Conservation (phyloP, 2,329 filamentous ascomycete species). For the Fusarium sp. region DNA sequence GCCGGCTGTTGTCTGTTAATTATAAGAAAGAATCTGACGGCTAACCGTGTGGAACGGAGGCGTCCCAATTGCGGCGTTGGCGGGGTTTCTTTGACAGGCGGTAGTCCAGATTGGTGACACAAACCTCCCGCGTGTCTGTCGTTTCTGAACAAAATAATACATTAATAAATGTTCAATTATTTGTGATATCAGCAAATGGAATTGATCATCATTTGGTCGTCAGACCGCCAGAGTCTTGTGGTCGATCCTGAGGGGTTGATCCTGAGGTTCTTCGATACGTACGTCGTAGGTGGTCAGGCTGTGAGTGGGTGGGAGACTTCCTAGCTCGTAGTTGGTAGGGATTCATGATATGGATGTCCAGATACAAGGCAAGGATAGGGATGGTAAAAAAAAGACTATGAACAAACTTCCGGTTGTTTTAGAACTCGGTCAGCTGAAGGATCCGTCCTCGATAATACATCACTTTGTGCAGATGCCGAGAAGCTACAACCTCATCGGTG, state of each 20-base stretch:
- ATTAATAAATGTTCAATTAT: background rate
- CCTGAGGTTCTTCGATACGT: slow-evolving; percentile 5
- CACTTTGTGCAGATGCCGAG: slow-evolving; percentile 6
- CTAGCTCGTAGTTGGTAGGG: slow-evolving; percentile 7
- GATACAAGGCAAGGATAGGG: slow-evolving; percentile 8
- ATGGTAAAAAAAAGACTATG: slow-evolving; percentile 5
- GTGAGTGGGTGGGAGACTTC: background rate
- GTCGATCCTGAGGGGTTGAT: slow-evolving; percentile 34
- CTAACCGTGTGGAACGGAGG: slow-evolving; percentile 34
- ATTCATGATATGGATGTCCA: slow-evolving; percentile 5
- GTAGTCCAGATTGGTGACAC: slow-evolving; percentile 18
- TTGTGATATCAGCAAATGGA: slow-evolving; percentile 1
- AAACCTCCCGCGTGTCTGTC: slow-evolving; percentile 3
- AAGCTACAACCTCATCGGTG: slow-evolving; percentile 31
- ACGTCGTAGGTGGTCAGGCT: background rate
- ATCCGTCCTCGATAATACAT: slow-evolving; percentile 14
- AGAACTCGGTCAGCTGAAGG: slow-evolving; percentile 34
- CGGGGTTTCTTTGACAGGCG: slow-evolving; percentile 15
- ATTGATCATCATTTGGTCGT: slow-evolving; percentile 32
- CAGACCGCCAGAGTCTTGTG: slow-evolving; percentile 34
- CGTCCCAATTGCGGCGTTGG: slow-evolving; percentile 34
- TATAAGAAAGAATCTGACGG: slow-evolving; percentile 12
- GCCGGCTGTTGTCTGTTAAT: slow-evolving; percentile 7
- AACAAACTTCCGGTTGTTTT: slow-evolving; percentile 19
- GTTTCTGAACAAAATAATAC: background rate